These are phyloP conservation scores for Cornus florida DNA, from an alignment of 148 eudicot species.

Conservation along the genomic window DNA sequence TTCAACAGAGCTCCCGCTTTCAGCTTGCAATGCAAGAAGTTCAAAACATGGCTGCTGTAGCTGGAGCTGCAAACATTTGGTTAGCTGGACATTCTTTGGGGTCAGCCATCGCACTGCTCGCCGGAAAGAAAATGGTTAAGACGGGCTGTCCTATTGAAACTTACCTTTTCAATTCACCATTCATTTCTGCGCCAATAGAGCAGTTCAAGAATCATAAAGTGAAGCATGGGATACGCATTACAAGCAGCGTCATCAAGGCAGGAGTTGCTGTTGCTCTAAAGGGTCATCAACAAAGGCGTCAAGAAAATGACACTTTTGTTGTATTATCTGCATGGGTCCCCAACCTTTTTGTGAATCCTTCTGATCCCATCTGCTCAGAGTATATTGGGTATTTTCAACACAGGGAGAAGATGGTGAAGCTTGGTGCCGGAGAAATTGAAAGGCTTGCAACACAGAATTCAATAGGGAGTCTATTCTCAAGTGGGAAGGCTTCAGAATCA, in stretches of 20 bases:
- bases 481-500: constrained; percentile 33
- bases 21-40: constrained; percentile 32
- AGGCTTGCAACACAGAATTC: constrained; percentile 54
- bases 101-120: constrained; percentile 63
- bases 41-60: constrained; percentile 13
- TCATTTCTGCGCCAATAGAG: constrained; percentile 49
- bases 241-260: constrained; percentile 46
- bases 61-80: constrained; percentile 47
- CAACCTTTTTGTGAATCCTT: constrained; percentile 58
- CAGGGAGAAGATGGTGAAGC: constrained; percentile 53
- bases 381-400: constrained; percentile 72
- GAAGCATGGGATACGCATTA: constrained; percentile 49
- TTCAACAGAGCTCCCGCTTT: constrained; percentile 47
- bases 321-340: constrained; percentile 59
- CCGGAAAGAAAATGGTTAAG: constrained; percentile 61
- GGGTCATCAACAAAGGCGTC: constrained; percentile 10
- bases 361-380: constrained; percentile 59
- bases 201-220: constrained; percentile 33
- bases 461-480: constrained; percentile 37
- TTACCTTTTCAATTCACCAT: constrained; percentile 83
- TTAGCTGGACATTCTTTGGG: constrained; percentile 81
- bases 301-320: constrained; percentile 33
- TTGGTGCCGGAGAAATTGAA: constrained; percentile 48
- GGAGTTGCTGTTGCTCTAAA: constrained; percentile 44
- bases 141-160: constrained; percentile 43